These are phyloP conservation scores for Abelmoschus esculentus DNA, from an alignment of 345 rosid genomes.

Conservation along the genomic window DNA sequence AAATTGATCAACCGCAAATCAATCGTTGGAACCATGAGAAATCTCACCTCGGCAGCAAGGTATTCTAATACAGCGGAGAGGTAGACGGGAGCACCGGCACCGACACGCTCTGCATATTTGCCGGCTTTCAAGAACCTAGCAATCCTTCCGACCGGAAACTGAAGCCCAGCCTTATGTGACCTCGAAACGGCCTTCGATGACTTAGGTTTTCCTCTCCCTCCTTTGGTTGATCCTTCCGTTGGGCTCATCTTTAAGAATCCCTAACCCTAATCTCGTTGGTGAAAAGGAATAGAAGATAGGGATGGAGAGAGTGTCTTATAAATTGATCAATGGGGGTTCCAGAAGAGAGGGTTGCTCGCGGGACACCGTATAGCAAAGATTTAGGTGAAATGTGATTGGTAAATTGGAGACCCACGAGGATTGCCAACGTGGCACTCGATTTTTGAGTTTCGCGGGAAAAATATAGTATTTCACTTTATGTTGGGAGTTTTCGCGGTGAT, in stretches of 20 bases:
- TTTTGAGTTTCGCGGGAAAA: constrained; percentile 26
- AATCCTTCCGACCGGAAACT: constrained; percentile 74
- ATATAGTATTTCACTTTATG: background rate
- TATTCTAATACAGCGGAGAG: constrained; percentile 79
- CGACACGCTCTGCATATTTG: constrained; percentile 73
- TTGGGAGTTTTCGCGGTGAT: background rate
- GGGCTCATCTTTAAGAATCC: constrained; percentile 39
- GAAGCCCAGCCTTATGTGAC: constrained; percentile 72
- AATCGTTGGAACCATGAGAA: background rate
- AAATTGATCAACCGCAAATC: background rate
- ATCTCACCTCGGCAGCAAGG: constrained; percentile 65
- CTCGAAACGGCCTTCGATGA: constrained; percentile 56
- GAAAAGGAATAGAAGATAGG: background rate
- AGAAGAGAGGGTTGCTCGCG: too few relatives aligned
- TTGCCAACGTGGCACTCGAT: constrained; percentile 35
- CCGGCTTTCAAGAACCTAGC: constrained; percentile 74
- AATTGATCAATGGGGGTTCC: background rate
- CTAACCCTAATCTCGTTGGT: constrained; percentile 11
- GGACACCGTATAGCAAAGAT: constrained; percentile 20
- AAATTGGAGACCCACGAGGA: constrained; percentile 9
- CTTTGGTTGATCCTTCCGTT: constrained; percentile 41
- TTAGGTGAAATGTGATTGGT: constrained; percentile 25
- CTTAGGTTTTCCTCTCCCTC: constrained; percentile 70
- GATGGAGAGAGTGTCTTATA: background rate
- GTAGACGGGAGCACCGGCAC: constrained; percentile 77